These are phyloP conservation scores for Cordyceps militaris DNA, from an alignment of 2,329 filamentous ascomycete genomes.

Conservation along the genomic window DNA sequence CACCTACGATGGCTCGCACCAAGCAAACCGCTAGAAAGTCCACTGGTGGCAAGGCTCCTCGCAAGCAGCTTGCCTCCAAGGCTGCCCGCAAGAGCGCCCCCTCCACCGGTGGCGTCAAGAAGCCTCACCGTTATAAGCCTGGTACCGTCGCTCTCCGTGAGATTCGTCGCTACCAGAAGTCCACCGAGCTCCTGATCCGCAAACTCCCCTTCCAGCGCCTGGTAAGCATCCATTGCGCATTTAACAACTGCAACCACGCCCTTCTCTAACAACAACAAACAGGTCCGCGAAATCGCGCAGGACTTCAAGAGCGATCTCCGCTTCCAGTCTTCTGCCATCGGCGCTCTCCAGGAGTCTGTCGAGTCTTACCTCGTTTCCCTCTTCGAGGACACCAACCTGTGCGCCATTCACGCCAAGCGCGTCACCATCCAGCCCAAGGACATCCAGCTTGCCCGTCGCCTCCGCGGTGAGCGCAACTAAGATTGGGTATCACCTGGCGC, in stretches of 20 bases:
- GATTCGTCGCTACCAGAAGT: slow-evolving; percentile 97
- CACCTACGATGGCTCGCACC: slow-evolving; percentile 53
- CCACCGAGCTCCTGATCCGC: slow-evolving; percentile 89
- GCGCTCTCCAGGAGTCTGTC: slow-evolving; percentile 94
- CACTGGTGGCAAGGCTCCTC: slow-evolving; percentile 70
- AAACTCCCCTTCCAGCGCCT: slow-evolving; percentile 98
- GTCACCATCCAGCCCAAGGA: slow-evolving; percentile 98
- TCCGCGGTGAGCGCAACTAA: slow-evolving; percentile 90
- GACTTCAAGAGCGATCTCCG: slow-evolving; percentile 93
- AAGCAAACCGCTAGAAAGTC: slow-evolving; percentile 69
- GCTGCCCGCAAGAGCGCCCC: slow-evolving; percentile 97
- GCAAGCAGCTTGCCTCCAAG: slow-evolving; percentile 99
- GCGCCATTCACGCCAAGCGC: slow-evolving; percentile 96
- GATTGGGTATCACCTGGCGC: slow-evolving; percentile 17
- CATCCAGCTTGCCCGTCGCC: slow-evolving; percentile 90
- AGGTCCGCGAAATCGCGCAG: slow-evolving; percentile 89
- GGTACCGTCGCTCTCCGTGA: slow-evolving; percentile 96
- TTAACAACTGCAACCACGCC: background rate
- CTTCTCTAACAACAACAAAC: slow-evolving; percentile 13
- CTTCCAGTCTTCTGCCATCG: slow-evolving; percentile 98
- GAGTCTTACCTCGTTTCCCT: slow-evolving; percentile 98
- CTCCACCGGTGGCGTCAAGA: slow-evolving; percentile 95
- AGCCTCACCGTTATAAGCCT: slow-evolving; percentile 85
- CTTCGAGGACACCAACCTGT: slow-evolving; percentile 78
- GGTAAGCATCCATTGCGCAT: slow-evolving; percentile 40